Evolutionary conservation across 169 alveolate species (phyloP).

Genomic region (Eimeria falciformis): DNA sequence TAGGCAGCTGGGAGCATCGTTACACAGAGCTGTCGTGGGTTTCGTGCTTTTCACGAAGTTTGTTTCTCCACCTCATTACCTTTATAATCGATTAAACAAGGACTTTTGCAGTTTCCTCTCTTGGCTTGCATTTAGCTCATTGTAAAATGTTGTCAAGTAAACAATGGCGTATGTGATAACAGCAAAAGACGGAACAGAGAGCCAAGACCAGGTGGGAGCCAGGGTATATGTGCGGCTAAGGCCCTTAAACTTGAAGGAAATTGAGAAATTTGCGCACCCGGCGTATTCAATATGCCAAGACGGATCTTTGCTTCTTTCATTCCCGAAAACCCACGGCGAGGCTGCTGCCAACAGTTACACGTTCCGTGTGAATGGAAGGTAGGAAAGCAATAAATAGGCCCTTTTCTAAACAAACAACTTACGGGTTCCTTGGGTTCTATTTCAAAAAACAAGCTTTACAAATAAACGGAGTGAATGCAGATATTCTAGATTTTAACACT

Average conservation of each 20-base stretch:
- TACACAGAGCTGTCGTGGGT: too few species aligned
- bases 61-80: neutral
- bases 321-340: neutral
- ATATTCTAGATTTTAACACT: neutral
- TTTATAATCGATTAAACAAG: neutral
- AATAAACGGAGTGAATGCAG: neutral
- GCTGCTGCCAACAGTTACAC: neutral
- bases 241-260: neutral
- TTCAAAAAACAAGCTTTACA: neutral
- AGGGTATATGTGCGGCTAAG: neutral
- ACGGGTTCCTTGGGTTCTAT: neutral
- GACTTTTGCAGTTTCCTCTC: neutral
- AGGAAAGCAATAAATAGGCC: too few species aligned
- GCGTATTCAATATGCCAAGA: neutral
- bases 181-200: neutral
- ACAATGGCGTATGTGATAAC: neutral
- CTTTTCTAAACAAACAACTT: too few species aligned
- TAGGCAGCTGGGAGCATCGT: too few species aligned
- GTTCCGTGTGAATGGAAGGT: neutral
- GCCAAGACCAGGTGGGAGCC: conserved; percentile 12
- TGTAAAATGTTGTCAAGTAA: neutral
- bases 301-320: neutral
- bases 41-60: neutral
- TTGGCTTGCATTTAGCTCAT: neutral
- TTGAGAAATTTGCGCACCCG: neutral